phyloP scores from a whole-genome alignment of 1,139 yeast species.

The Scheffersomyces segobiensis region DNA sequence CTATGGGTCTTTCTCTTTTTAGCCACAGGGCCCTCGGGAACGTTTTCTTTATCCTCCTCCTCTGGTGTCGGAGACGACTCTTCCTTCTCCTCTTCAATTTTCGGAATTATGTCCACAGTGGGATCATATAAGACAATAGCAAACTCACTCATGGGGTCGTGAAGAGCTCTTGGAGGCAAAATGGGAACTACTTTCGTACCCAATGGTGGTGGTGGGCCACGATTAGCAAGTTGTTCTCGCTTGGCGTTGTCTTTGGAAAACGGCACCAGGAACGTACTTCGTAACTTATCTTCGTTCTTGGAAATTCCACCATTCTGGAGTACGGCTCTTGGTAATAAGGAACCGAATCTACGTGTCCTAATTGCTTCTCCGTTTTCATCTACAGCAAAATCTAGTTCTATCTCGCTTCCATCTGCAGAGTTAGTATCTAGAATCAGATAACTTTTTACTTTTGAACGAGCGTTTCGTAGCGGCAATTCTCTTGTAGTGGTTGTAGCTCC shows the following conservation, averaged over 20 bases:
- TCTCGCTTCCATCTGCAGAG: conserved; percentile 9
- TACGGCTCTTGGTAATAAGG: conserved; percentile 47
- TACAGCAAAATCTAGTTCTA: conserved; percentile 16
- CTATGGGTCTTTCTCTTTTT: conserved; percentile 51
- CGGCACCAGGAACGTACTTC: conserved; percentile 53
- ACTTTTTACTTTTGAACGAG: conserved; percentile 26
- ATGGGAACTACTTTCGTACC: conserved; percentile 75
- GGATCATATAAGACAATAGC: conserved; percentile 97
- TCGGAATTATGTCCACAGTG: conserved; percentile 70
- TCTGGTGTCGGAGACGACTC: conserved; percentile 16
- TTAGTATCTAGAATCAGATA: conserved; percentile 26
- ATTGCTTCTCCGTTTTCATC: conserved; percentile 35
- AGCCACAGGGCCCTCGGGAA: conserved; percentile 21
- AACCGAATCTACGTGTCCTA: conserved; percentile 37
- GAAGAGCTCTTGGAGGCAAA: conserved; percentile 83
- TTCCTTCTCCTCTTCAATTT: conserved; percentile 40
- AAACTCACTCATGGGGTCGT: conserved; percentile 90
- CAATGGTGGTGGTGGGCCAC: conserved; percentile 61
- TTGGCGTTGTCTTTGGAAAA: conserved; percentile 36
- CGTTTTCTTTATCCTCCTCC: conserved; percentile 19
- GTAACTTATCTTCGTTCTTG: conserved; percentile 35
- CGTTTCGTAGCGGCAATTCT: conserved; percentile 25
- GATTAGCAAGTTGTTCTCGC: conserved; percentile 18
- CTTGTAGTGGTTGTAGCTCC: conserved; percentile 14
- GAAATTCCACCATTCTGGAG: conserved; percentile 30